phyloP scores from a whole-genome alignment of 441 rosid genomes.

The Erodium trifolium region DNA sequence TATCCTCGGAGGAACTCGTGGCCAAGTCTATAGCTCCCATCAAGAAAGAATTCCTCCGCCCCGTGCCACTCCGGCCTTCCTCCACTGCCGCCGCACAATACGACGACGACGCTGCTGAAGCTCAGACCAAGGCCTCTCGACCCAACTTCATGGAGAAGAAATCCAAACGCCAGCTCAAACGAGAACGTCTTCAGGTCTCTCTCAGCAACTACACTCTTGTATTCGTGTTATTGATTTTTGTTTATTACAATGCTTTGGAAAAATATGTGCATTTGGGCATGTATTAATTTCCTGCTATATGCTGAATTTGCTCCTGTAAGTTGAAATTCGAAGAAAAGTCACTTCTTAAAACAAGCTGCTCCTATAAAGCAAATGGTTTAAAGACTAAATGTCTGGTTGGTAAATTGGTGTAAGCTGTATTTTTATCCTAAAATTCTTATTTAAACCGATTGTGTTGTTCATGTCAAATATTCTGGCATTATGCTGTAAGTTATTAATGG shows the following conservation, averaged over 20 bases:
- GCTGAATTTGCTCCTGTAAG: neutral
- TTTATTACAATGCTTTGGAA: neutral
- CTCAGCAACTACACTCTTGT: neutral
- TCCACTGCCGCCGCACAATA: conserved; percentile 12
- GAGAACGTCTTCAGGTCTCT: conserved; percentile 66
- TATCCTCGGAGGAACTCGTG: conserved; percentile 60
- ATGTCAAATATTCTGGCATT: too few relatives aligned
- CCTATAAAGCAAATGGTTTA: neutral
- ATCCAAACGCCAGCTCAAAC: conserved; percentile 83
- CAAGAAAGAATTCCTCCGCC: conserved; percentile 58
- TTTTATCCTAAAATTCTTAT: too few relatives aligned
- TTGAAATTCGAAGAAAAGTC: neutral
- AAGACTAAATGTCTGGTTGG: too few relatives aligned
- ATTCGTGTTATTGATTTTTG: neutral
- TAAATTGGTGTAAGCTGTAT: too few relatives aligned
- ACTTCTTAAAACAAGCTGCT: neutral
- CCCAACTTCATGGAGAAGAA: conserved; percentile 61
- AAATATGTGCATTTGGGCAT: too few relatives aligned
- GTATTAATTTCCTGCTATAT: neutral
- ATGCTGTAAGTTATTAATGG: neutral
- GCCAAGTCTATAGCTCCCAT: conserved; percentile 74
- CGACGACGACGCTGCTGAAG: conserved; percentile 25
- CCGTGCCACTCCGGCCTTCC: conserved; percentile 42
- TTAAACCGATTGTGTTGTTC: too few relatives aligned
- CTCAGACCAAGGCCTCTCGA: conserved; percentile 23